Base-by-base conservation (phyloP, 2,329 filamentous ascomycete genomes). In the Penicillium sp. region DNA sequence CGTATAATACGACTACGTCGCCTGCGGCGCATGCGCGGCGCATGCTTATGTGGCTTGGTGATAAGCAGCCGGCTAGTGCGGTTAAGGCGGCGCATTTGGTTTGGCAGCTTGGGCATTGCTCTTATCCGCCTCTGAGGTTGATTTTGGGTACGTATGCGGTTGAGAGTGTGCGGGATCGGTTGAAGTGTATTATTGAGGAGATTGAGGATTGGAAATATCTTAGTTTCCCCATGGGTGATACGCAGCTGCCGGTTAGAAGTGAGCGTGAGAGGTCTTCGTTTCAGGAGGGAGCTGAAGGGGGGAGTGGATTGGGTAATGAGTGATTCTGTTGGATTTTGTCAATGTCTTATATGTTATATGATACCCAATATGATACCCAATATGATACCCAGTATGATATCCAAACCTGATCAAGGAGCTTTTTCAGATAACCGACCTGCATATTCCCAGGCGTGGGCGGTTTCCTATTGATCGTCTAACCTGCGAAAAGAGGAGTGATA, bases 71-170 rank as follows among this genome's bases (percentile, higher is more conserved):
- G 5, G 94, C 92, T 13, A 96, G 91, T 73, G 91, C 91, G 0
- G 88, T 96, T 54, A 96, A 95, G 76, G 93, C 92, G 59, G 92
- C 92, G 3, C 92, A 97, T 78, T 78, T 97, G 56, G 88, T 96
- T 7, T 97, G 94, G 94, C 88, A 97, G 79, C 78, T 97, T 43
- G 94, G 89, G 0, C 94, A 97, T 79, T 97, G 93, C 77, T 89
- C 87, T n/a, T 97, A 92, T 72, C 94, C 94, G 50, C 94, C 94
- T 0, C 74, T 97, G 62, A 80, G 94, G 35, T 77, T 99, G 58
- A 79, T 97, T n/a, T 76, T 97, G 25, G 94, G 94, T 0, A 95
- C 88, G 63, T 97, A 96, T 77, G 93, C 94, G 1, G 93, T 97
- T 38, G 93, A 99, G 74, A 97, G 93, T 73, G 95, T 97, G 50